Evolutionary conservation across 2,329 filamentous ascomycete genomes (phyloP).

Genomic region (Hysterium pulicare): DNA sequence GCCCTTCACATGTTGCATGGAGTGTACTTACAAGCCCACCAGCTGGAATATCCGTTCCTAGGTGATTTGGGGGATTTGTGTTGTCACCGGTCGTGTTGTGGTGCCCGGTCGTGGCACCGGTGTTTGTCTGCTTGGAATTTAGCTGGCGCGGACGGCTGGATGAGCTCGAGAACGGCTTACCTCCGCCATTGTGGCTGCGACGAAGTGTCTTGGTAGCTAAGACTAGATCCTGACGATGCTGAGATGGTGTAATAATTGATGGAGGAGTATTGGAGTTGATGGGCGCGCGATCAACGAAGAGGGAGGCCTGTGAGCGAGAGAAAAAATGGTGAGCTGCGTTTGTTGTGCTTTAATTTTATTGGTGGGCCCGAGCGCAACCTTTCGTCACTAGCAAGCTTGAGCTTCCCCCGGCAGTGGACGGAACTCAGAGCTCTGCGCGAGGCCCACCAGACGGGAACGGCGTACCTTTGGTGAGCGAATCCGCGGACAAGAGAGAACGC

Average conservation of each 20-base stretch:
- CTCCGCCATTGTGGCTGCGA: slow-evolving; percentile 16
- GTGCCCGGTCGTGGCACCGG: slow-evolving; percentile 1
- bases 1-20: neutral
- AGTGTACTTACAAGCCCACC: slow-evolving; percentile 18
- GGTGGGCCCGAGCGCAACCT: slow-evolving; percentile 1
- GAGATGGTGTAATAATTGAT: slow-evolving; percentile 3
- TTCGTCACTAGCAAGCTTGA: slow-evolving; percentile 2
- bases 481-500: slow-evolving; percentile 14
- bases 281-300: too few relatives aligned
- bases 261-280: too few relatives aligned
- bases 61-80: slow-evolving; percentile 20
- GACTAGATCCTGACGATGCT: slow-evolving; percentile 5
- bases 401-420: neutral
- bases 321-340: neutral
- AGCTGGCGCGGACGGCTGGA: too few relatives aligned
- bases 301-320: neutral
- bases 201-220: slow-evolving; percentile 6
- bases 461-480: neutral
- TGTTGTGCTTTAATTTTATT: slow-evolving; percentile 2
- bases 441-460: neutral
- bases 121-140: neutral
- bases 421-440: neutral
- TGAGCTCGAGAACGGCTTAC: slow-evolving; percentile 15
- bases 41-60: slow-evolving; percentile 21
- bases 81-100: slow-evolving; percentile 1